Conservation (phyloP, 2,329 filamentous ascomycete species). For the Falciphora oryzae region DNA sequence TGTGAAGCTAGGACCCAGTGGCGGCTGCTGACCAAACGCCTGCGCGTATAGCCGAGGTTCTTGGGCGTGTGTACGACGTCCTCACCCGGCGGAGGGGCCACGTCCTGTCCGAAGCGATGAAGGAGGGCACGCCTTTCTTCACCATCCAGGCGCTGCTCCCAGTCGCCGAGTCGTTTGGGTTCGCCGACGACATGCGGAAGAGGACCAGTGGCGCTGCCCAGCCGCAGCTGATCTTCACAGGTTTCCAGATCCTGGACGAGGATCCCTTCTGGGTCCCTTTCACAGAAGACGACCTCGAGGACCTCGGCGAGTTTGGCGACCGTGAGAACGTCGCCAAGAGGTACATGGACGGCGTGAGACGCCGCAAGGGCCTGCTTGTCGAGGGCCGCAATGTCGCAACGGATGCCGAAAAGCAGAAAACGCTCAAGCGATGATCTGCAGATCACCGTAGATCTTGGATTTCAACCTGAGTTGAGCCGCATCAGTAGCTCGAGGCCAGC, state of each 20-base stretch:
- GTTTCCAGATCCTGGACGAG: slow-evolving; percentile 88
- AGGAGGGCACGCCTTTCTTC: slow-evolving; percentile 94
- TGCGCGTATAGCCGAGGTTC: slow-evolving; percentile 64
- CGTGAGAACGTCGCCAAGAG: slow-evolving; percentile 92
- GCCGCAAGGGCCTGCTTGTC: slow-evolving; percentile 82
- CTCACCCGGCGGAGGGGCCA: slow-evolving; percentile 88
- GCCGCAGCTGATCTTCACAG: slow-evolving; percentile 88
- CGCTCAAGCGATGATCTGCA: slow-evolving; percentile 47
- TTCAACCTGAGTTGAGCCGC: background rate
- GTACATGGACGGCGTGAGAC: slow-evolving; percentile 87
- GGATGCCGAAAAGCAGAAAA: slow-evolving; percentile 89
- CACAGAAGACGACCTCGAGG: slow-evolving; percentile 93
- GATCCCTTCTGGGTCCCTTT: slow-evolving; percentile 98
- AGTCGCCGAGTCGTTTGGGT: slow-evolving; percentile 92
- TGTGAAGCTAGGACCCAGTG: background rate
- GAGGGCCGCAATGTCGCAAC: slow-evolving; percentile 70
- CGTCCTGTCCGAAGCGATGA: slow-evolving; percentile 85
- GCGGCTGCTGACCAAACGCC: slow-evolving; percentile 16
- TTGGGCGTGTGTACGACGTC: slow-evolving; percentile 94
- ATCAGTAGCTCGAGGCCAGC: background rate
- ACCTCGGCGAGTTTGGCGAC: slow-evolving; percentile 89
- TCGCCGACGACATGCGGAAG: slow-evolving; percentile 94
- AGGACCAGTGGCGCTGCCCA: slow-evolving; percentile 84
- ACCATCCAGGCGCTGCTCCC: slow-evolving; percentile 84
- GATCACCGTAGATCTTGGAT: background rate